Percentiles rank a stretch among this genome's conserved stretches.
These are phyloP conservation scores for Cajanus cajan DNA, from an alignment of 306 rosid genomes.

Conservation along the genomic window DNA sequence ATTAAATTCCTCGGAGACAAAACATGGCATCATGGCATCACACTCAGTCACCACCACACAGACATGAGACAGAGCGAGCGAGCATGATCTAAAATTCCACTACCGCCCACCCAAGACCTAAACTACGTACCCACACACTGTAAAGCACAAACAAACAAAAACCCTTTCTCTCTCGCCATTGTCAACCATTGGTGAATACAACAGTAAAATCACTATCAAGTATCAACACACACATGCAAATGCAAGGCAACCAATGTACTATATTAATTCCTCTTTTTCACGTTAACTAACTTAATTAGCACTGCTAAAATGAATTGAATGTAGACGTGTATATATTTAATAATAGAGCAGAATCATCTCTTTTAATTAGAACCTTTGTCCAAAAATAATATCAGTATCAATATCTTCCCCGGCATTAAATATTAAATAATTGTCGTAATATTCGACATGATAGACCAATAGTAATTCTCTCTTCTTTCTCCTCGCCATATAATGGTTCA, in stretches of 20 bases:
- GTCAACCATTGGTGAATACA: neutral
- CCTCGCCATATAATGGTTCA: neutral
- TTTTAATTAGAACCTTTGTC: neutral
- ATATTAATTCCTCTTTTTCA: neutral
- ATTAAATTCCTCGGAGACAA: no score
- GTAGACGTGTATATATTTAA: neutral
- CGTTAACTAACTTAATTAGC: neutral
- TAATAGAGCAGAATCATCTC: neutral
- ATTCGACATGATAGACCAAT: neutral
- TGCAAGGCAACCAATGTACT: no score
- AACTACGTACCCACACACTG: conserved; percentile 9
- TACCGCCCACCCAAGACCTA: neutral
- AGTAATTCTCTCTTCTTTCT: neutral
- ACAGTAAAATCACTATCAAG: neutral
- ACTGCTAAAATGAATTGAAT: neutral
- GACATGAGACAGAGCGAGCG: no score
- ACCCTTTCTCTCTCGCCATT: neutral
- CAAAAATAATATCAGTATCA: neutral
- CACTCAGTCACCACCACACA: neutral
- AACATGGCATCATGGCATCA: conserved; percentile 32
- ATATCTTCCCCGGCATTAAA: neutral
- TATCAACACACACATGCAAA: neutral
- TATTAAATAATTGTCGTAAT: neutral
- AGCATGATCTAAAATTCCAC: neutral
- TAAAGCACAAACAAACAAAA: conserved; percentile 42